Evolutionary conservation across 768 basidiomycete species (phyloP).

Genomic region (Lentinula boryana): DNA sequence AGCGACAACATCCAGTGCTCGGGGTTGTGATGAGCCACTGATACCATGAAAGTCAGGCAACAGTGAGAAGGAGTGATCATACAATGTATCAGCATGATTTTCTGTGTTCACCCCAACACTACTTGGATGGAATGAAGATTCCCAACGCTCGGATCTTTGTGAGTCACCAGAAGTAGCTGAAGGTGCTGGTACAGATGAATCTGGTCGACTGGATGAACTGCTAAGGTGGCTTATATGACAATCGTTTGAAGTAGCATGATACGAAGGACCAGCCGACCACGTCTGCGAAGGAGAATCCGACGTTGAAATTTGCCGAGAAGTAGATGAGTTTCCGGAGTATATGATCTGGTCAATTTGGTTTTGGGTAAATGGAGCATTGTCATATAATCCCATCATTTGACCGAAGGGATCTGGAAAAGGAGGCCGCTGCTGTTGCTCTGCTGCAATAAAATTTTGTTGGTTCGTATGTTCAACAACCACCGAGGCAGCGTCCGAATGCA

Average conservation of each 20-base stretch:
- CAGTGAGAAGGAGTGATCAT: neutral
- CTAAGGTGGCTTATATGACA: too few species aligned
- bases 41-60: neutral
- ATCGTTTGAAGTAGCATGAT: neutral
- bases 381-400: conserved; percentile 2
- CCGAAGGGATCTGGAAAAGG: neutral
- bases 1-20: neutral
- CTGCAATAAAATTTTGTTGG: neutral
- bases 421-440: neutral
- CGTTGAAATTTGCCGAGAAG: neutral
- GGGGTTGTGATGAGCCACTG: neutral
- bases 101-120: too few species aligned
- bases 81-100: neutral
- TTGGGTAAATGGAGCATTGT: neutral
- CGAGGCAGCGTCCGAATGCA: neutral
- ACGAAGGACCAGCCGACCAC: neutral
- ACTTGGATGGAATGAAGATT: too few species aligned
- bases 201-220: too few species aligned
- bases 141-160: too few species aligned
- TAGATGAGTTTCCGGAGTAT: neutral
- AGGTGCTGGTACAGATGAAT: too few species aligned
- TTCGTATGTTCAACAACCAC: neutral
- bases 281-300: neutral
- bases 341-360: neutral
- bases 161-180: too few species aligned